Percentiles rank a stretch among this genome's conserved stretches.
phyloP scores from a whole-genome alignment of 352 stramenopile species.

The Peronosclerospora sorghi region DNA sequence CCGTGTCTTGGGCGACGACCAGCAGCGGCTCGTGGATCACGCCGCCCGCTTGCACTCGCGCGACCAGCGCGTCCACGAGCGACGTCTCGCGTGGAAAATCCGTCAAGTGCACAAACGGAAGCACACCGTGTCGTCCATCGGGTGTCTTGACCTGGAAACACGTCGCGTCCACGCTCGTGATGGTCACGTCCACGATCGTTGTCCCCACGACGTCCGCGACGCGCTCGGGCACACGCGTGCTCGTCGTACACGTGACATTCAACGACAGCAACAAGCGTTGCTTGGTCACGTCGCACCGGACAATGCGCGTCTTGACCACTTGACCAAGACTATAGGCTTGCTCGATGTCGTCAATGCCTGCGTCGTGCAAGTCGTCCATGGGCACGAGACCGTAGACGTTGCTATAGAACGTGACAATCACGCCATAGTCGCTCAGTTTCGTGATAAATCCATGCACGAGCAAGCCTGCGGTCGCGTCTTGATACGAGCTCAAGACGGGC shows the following conservation, averaged over 20 bases:
- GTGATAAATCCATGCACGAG: conserved; percentile 88
- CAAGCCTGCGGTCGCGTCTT: conserved; percentile 54
- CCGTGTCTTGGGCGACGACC: conserved; percentile 56
- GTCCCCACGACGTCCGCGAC: conserved; percentile 33
- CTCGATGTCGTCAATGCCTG: conserved; percentile 73
- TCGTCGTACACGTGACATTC: conserved; percentile 29
- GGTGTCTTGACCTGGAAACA: conserved; percentile 68
- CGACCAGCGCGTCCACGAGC: conserved; percentile 63
- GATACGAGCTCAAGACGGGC: conserved; percentile 67
- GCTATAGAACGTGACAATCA: conserved; percentile 95
- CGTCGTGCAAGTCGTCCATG: conserved; percentile 69
- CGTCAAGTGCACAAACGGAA: conserved; percentile 77
- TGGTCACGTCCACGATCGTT: conserved; percentile 47
- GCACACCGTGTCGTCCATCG: conserved; percentile 56
- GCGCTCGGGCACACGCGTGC: conserved; percentile 12
- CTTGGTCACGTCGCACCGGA: conserved; percentile 60
- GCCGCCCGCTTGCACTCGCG: conserved; percentile 36
- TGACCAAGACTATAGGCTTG: conserved; percentile 81
- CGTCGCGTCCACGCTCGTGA: conserved; percentile 52
- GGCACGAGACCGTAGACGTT: conserved; percentile 90
- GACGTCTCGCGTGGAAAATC: conserved; percentile 73
- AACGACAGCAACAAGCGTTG: conserved; percentile 84
- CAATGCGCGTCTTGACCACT: conserved; percentile 76
- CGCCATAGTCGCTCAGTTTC: conserved; percentile 86
- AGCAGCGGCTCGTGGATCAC: conserved; percentile 46